Evolutionary conservation across 768 basidiomycete genomes (phyloP), one percentile per base, ranked within the genome.

Genomic region (Tricholoma sp.): DNA sequence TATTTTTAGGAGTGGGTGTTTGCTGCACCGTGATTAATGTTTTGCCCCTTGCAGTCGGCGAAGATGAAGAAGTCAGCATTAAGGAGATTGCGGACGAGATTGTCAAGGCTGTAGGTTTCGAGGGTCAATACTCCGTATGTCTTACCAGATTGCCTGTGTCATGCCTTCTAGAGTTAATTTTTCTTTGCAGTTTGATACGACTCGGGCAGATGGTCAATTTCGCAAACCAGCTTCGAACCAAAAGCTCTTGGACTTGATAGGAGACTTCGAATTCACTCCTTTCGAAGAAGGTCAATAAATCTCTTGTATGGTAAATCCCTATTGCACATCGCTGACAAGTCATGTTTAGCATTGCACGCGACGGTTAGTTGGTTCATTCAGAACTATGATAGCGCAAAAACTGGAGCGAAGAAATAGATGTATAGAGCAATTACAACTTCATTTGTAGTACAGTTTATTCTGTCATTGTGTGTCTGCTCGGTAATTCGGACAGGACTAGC

Each of bases 141-240:
- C 12, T 0, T 7, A 31, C 72, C 39, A 17, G 24, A 10, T 39
- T 50, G 24, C 41, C 56, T 54, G 49, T 53, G 17, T 32, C 13
- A 10, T 31, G 33, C 41, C 17, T 41, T 18, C 29, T 51, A 13
- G 32, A 13, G 10, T 17, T 56, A 45, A 53, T 52, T 4, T 10
- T 28, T 18, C 12, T 51, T n/a, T 51, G 24, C 24, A 93, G 90
- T 97, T 94, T 70, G 93, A 97, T 71, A 83, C 86, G 33, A 76
- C 82, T 24, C 82, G 84, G 52, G 84, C 94, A 8, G 96, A 98
- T 65, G 94, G 96, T 1, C 95, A 98, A 70, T 95, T 87, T 81
- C 86, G 94, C 62, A 98, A 98, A 74, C 94, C 95, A 0, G 95
- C 95, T 15, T 93, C 92, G 36, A 98, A 98, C 73, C 84, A 81